A percentile compares a stretch with the other conserved stretches of the same genome.
phyloP scores from a whole-genome alignment of 2,329 filamentous ascomycete genomes.

The Tolypocladium ophioglossoides region DNA sequence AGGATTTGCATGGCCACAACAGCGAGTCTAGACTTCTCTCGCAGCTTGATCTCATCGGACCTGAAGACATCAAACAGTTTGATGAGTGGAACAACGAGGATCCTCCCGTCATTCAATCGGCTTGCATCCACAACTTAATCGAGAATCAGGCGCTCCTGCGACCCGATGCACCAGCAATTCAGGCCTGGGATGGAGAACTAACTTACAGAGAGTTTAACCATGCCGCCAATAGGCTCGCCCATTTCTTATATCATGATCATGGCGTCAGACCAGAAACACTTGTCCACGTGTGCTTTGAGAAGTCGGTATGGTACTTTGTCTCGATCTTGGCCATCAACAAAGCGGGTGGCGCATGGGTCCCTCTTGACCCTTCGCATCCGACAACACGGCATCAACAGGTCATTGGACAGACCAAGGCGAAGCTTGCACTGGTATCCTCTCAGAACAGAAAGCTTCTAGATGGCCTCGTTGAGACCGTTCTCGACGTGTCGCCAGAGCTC shows the following conservation, averaged over 20 bases:
- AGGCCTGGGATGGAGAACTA: conserved; percentile 32
- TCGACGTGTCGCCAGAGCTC: not conserved
- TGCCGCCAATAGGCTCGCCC: conserved; percentile 25
- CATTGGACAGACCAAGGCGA: conserved; percentile 2
- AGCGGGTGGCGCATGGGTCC: conserved; percentile 19
- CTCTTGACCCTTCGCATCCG: conserved; percentile 26
- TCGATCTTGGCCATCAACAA: conserved; percentile 24
- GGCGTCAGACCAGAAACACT: conserved; percentile 14
- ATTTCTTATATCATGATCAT: conserved; percentile 8
- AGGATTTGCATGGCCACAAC: not conserved
- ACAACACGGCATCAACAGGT: conserved; percentile 11
- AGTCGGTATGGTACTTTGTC: conserved; percentile 23
- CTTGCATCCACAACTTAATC: not conserved
- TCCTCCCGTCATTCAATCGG: not conserved
- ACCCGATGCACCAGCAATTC: conserved; percentile 24
- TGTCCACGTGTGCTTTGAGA: conserved; percentile 25
- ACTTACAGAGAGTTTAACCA: conserved; percentile 28
- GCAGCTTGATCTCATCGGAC: not conserved
- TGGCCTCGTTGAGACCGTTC: not conserved
- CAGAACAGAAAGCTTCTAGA: not conserved
- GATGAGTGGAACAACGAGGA: not conserved
- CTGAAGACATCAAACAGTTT: not conserved
- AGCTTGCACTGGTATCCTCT: not conserved
- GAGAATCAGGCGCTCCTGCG: conserved; percentile 18
- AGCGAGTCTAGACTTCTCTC: not conserved